Percentiles rank a stretch among this genome's conserved stretches.
phyloP scores from a whole-genome alignment of 441 rosid genomes.

The Adansonia grandidieri region DNA sequence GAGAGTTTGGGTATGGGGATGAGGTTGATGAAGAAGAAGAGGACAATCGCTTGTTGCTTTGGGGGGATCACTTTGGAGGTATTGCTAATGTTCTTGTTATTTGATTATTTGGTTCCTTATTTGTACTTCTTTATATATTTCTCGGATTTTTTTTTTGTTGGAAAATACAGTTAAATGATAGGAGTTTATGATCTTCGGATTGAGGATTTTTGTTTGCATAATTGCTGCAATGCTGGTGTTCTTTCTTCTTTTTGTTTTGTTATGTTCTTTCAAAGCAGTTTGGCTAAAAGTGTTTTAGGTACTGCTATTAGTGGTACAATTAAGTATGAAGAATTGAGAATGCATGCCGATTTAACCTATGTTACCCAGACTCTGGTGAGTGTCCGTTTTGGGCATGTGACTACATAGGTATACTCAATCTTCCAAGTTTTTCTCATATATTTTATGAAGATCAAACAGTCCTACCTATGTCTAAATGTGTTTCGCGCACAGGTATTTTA shows the following conservation, averaged over 20 bases:
- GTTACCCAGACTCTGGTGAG: not conserved
- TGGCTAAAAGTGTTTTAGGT: not conserved
- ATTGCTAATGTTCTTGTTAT: constrained; percentile 13
- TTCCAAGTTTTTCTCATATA: not conserved
- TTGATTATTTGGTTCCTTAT: not conserved
- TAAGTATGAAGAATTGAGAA: not conserved
- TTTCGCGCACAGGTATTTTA: not conserved
- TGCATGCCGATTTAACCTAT: not conserved
- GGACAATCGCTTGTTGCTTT: constrained; percentile 70
- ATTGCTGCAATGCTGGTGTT: not conserved
- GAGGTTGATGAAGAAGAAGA: constrained; percentile 97
- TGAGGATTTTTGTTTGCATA: not conserved
- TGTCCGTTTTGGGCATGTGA: not conserved
- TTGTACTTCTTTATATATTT: not conserved
- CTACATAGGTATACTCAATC: not conserved
- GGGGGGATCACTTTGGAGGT: constrained; percentile 78
- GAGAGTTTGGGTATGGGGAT: constrained; percentile 93
- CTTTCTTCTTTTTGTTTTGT: not conserved
- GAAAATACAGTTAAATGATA: constrained; percentile 15
- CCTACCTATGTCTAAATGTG: not conserved
- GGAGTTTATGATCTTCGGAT: not conserved
- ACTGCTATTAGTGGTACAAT: not conserved
- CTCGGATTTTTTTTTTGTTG: not conserved
- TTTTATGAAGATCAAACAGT: not conserved
- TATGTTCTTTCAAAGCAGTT: not conserved